Evolutionary conservation across 805 yeast genomes (phyloP), one percentile per base, ranked within the genome.

Genomic region (Ogataea populi-albae): DNA sequence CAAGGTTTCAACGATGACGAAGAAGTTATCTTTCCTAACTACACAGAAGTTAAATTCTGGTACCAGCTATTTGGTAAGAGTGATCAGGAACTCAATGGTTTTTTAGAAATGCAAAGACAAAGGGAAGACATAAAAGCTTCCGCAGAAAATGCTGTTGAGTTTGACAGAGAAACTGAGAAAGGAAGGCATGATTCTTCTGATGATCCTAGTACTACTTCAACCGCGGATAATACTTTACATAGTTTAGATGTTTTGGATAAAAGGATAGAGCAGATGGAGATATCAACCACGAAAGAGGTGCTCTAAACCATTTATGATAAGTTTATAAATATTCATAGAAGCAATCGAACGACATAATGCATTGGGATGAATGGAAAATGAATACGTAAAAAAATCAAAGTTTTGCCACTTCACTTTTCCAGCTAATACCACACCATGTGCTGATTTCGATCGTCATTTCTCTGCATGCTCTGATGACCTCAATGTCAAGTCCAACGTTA

Each of bases 31-130:
- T 74, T 76, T 32, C 87, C 91, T 20, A 75, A 79, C 55, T 70
- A 66, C 41, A 69, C 68, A 15, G 74, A 75, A 30, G 71, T 81
- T n/a, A 73, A 75, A 45, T 91, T 95, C 91, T 89, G 98, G 98
- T 76, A 73, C 53, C 94, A 86, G 49, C 63, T 85, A 17, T 86
- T 82, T 54, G 95, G 96, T 0, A 64, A 91, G 35, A 65, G 77
- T 4, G 82, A 84, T 52, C 76, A 77, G 26, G 87, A 81, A 46
- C 71, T 79, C 80, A 77, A 78, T 37, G 49, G 48, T 31, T 40
- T 38, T 29, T 37, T 49, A 35, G 43, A 41, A 4, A 17, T 19
- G 7, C 29, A 26, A 23, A 32, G 22, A 23, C 12, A 18, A 14
- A 29, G 15, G n/a, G 29, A 30, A n/a, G n/a, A n/a, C n/a, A n/a